Evolutionary conservation across 1,284 basidiomycete genomes (phyloP).

Genomic region (Cystobasidium pallidum): DNA sequence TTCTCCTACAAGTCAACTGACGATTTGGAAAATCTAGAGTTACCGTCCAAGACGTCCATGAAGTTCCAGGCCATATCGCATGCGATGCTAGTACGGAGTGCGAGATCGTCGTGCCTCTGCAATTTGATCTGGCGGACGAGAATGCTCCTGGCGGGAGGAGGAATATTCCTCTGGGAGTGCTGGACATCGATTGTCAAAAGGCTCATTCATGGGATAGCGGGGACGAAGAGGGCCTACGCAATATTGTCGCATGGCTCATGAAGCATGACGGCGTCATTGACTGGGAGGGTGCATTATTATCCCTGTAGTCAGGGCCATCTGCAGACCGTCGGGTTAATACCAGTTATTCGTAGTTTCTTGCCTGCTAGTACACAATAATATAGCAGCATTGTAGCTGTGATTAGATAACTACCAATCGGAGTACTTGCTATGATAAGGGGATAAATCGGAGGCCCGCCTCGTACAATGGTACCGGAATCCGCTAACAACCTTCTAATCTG

Average conservation of each 20-base stretch:
- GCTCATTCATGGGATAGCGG: slow-evolving; percentile 55
- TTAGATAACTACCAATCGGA: too few species aligned
- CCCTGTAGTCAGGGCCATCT: too few species aligned
- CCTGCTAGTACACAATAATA: too few species aligned
- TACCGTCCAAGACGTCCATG: slow-evolving; percentile 55
- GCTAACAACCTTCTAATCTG: too few species aligned
- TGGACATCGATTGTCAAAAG: slow-evolving; percentile 58
- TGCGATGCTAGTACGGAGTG: slow-evolving; percentile 57
- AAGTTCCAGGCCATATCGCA: slow-evolving; percentile 57
- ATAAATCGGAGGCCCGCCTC: too few species aligned
- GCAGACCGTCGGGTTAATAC: too few species aligned
- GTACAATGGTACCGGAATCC: too few species aligned
- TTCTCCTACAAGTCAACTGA: too few species aligned
- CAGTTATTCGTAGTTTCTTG: too few species aligned
- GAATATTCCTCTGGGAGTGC: slow-evolving; percentile 56
- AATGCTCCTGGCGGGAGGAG: slow-evolving; percentile 1
- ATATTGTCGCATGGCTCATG: slow-evolving; percentile 50
- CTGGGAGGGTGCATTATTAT: slow-evolving; percentile 15
- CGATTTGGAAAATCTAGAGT: slow-evolving; percentile 45
- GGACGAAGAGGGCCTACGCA: slow-evolving; percentile 54
- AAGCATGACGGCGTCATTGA: slow-evolving; percentile 18
- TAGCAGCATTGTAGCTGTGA: too few species aligned
- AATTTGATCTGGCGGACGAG: slow-evolving; percentile 42
- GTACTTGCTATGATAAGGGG: too few species aligned
- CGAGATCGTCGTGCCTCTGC: slow-evolving; percentile 57